Evolutionary conservation across 345 rosid species (phyloP).

Genomic region (Ceriops decandra): DNA sequence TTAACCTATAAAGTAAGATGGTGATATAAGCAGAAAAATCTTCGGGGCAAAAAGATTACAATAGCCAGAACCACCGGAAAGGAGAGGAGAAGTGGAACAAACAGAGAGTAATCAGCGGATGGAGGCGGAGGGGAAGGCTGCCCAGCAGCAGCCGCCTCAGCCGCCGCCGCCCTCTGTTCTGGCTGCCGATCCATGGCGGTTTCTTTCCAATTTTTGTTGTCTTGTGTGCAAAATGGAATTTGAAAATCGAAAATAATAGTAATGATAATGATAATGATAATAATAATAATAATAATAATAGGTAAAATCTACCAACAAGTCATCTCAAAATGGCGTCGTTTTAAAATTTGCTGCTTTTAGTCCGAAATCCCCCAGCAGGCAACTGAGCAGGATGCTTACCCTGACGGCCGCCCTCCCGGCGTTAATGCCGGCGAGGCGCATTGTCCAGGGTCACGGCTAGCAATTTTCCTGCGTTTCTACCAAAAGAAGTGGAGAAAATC

Average conservation of each 20-base stretch:
- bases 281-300: too few species aligned
- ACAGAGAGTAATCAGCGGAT: conserved; percentile 27
- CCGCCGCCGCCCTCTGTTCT: conserved; percentile 31
- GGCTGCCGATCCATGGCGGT: background rate
- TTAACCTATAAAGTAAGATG: background rate
- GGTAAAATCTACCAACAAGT: too few species aligned
- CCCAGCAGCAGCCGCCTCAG: conserved; percentile 10
- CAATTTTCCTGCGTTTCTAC: conserved; percentile 56
- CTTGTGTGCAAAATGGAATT: too few species aligned
- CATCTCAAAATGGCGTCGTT: too few species aligned
- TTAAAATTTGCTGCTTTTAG: too few species aligned
- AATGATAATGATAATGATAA: too few species aligned
- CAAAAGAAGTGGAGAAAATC: conserved; percentile 50
- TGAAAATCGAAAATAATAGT: too few species aligned
- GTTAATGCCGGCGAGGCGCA: background rate
- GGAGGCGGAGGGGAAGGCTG: conserved; percentile 32
- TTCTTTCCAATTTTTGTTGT: background rate
- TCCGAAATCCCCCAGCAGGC: background rate
- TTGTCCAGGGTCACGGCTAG: conserved; percentile 15
- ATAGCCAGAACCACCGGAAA: conserved; percentile 36
- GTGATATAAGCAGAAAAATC: background rate
- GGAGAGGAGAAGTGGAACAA: conserved; percentile 33
- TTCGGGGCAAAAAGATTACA: conserved; percentile 29
- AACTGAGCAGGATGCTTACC: conserved; percentile 27
- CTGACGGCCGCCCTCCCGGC: conserved; percentile 17